Evolutionary conservation across 257 asterid species (phyloP), one percentile per base, ranked within the genome.

Genomic region (Solanum chilense): DNA sequence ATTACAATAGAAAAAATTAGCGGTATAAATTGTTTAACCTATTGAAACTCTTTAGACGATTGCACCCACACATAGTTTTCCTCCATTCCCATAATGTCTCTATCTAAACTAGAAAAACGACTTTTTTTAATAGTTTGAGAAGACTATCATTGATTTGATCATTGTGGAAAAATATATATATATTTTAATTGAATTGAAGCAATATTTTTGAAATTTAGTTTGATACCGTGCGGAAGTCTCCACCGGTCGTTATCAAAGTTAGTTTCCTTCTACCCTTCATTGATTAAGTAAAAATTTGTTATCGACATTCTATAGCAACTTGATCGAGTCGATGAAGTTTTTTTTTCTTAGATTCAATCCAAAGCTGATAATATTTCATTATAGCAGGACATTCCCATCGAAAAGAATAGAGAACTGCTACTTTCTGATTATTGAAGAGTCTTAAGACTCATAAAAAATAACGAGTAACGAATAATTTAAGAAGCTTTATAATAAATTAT

Each of bases 161-260:
- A 3, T 13, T 0, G 1, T 68, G 21, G 11, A 13, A 66, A 66
- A 6, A 16, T 49, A 52, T 52, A 3, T 9, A n/a, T 9, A 1
- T 7, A 9, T 58, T 58, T 3, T 25, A 1, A 27, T 13, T 27
- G 5, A 27, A 6, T 27, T 68, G 39, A 27, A 27, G 5, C 74
- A 27, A 27, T 1, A 6, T 12, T 27, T 68, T 27, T 68, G 39
- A 27, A 68, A 27, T 8, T 13, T n/a, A 23, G 1, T n/a, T 11
- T 62, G 14, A 0, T 62, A 2, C 1, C 12, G 16, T 1, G 7
- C 14, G 7, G 0, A 3, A 23, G 6, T 62, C 7, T 23, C 31
- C 5, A 62, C 0, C 2, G 31, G 3, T n/a, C 16, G 15, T 0
- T 11, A 2, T 62, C 4, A 9, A 1, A n/a, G n/a, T 3, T 3